These are phyloP conservation scores for Aspergillus quadricinctus DNA, from an alignment of 2,329 filamentous ascomycete genomes.

Conservation along the genomic window DNA sequence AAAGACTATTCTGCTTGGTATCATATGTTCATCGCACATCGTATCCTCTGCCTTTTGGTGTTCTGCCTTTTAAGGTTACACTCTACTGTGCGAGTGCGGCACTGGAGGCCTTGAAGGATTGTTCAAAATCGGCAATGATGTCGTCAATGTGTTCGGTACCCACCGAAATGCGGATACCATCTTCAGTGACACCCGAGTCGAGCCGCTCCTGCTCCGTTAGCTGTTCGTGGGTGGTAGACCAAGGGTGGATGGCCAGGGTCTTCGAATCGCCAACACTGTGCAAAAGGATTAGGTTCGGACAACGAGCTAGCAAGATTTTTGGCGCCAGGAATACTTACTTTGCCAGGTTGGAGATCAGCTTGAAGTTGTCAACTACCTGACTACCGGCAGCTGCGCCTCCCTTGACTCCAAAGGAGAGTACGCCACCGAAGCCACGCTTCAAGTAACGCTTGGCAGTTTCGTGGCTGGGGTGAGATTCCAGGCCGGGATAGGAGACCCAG, in stretches of 20 bases:
- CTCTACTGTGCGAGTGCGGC: conserved; percentile 12
- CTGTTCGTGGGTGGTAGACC: conserved; percentile 94
- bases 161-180: conserved; percentile 90
- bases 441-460: conserved; percentile 82
- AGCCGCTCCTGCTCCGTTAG: conserved; percentile 75
- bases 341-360: conserved; percentile 90
- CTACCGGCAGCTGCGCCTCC: conserved; percentile 78
- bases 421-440: conserved; percentile 77
- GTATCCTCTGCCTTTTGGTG: neutral
- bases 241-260: conserved; percentile 90
- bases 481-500: conserved; percentile 92
- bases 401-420: conserved; percentile 90
- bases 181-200: conserved; percentile 77
- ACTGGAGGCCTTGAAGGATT: conserved; percentile 65
- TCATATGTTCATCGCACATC: neutral
- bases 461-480: conserved; percentile 77
- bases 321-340: conserved; percentile 51
- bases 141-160: conserved; percentile 97
- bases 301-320: neutral
- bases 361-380: conserved; percentile 88
- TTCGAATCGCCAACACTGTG: conserved; percentile 80
- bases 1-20: neutral
- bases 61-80: neutral
- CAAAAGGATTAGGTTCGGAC: conserved; percentile 7
- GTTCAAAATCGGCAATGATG: conserved; percentile 92